Evolutionary conservation across 352 stramenopile species (phyloP).

Genomic region (Phytophthora cactorum): DNA sequence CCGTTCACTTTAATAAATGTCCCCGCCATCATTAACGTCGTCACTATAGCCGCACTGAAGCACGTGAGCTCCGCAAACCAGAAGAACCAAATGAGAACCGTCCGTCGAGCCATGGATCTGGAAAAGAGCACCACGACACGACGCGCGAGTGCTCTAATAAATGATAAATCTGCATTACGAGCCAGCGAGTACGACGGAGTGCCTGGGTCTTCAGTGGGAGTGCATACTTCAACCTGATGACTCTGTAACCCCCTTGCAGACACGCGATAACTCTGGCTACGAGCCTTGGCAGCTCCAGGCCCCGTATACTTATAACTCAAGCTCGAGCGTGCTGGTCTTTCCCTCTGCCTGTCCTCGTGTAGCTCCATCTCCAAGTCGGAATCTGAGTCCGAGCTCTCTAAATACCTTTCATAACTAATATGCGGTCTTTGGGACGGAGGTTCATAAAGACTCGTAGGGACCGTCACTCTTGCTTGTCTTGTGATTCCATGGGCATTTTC

Average conservation of each 20-base stretch:
- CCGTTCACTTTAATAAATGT: conserved; percentile 33
- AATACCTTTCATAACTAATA: conserved; percentile 31
- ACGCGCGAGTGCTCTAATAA: conserved; percentile 44
- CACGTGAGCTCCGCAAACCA: conserved; percentile 38
- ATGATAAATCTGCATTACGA: conserved; percentile 36
- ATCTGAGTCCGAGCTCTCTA: conserved; percentile 34
- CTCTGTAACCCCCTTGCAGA: conserved; percentile 33
- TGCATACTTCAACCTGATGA: conserved; percentile 22
- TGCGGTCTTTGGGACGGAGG: conserved; percentile 46
- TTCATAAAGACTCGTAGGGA: conserved; percentile 68
- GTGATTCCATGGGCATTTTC: conserved; percentile 66
- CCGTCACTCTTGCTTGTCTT: conserved; percentile 52
- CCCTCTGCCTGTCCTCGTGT: conserved; percentile 14
- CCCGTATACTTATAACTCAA: conserved; percentile 20
- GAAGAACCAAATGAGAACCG: conserved; percentile 53
- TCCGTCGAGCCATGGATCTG: conserved; percentile 41
- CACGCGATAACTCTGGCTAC: conserved; percentile 26
- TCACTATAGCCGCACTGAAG: conserved; percentile 31
- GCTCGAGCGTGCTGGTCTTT: background rate
- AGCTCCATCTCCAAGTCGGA: conserved; percentile 27
- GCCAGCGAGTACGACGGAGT: conserved; percentile 38
- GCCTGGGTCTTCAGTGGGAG: conserved; percentile 23
- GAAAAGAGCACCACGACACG: conserved; percentile 54
- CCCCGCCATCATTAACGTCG: conserved; percentile 36
- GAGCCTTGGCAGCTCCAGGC: conserved; percentile 18